Evolutionary conservation across 306 rosid genomes (phyloP).

Genomic region (Quercus cerris): DNA sequence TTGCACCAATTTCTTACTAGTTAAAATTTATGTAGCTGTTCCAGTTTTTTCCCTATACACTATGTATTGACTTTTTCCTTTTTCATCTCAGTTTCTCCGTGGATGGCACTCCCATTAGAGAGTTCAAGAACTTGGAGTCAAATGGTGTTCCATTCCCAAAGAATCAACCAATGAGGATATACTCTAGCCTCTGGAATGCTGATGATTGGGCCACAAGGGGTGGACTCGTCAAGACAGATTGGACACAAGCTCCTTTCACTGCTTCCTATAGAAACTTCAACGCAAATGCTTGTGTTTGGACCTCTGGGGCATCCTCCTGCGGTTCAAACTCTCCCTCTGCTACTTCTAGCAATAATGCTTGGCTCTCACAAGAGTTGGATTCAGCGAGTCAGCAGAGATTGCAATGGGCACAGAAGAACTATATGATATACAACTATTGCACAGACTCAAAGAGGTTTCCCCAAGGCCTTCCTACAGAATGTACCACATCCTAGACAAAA

Average conservation of each 20-base stretch:
- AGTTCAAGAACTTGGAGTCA: constrained; percentile 61
- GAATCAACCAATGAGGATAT: constrained; percentile 62
- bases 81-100: constrained; percentile 52
- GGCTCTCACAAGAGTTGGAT: constrained; percentile 52
- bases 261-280: constrained; percentile 65
- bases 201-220: constrained; percentile 90
- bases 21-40: too few relatives aligned
- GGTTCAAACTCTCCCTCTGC: constrained; percentile 16
- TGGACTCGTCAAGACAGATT: constrained; percentile 68
- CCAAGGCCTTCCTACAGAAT: constrained; percentile 60
- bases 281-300: constrained; percentile 52
- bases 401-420: constrained; percentile 58
- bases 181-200: constrained; percentile 73
- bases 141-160: constrained; percentile 65
- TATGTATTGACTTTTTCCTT: not conserved
- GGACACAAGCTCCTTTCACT: constrained; percentile 68
- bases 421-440: constrained; percentile 73
- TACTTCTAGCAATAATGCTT: constrained; percentile 1
- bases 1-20: not conserved
- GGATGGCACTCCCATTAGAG: constrained; percentile 72
- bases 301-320: constrained; percentile 53
- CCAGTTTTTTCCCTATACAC: not conserved
- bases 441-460: constrained; percentile 50
- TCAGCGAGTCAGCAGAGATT: constrained; percentile 29
- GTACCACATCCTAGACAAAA: constrained; percentile 25